Percentiles rank a stretch among this genome's conserved stretches.
Evolutionary conservation across 1,284 basidiomycete genomes (phyloP).

Genomic region (Phellinidium pouzarii): DNA sequence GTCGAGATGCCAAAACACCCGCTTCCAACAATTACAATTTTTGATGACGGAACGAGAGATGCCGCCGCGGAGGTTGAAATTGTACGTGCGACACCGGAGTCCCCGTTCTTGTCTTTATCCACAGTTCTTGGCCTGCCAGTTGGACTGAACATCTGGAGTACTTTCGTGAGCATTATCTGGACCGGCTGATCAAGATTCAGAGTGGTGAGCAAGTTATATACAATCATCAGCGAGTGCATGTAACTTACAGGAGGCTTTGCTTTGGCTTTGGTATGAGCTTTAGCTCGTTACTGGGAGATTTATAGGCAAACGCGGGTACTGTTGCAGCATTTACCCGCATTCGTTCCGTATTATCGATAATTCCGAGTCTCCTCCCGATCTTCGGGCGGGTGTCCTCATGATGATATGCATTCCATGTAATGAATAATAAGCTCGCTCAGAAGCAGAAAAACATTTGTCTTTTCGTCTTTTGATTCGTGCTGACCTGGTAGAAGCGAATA

Average conservation of each 20-base stretch:
- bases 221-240: too few species aligned
- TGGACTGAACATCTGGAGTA: neutral
- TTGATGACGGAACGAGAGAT: slow-evolving; percentile 16
- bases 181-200: too few species aligned
- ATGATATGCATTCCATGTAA: neutral
- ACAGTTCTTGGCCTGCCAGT: neutral
- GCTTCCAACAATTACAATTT: slow-evolving; percentile 73
- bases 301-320: neutral
- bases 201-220: too few species aligned
- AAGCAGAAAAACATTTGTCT: neutral
- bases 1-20: slow-evolving; percentile 86
- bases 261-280: too few species aligned
- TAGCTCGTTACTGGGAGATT: too few species aligned
- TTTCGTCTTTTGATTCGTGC: neutral
- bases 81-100: too few species aligned
- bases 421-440: neutral
- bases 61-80: neutral
- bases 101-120: neutral
- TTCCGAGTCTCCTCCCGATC: neutral
- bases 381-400: neutral
- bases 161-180: neutral
- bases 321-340: neutral
- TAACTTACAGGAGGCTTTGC: too few species aligned
- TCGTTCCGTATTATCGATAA: neutral
- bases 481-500: neutral